These are phyloP conservation scores for Phytophthora boehmeriae DNA, from an alignment of 352 stramenopile genomes.

Conservation along the genomic window DNA sequence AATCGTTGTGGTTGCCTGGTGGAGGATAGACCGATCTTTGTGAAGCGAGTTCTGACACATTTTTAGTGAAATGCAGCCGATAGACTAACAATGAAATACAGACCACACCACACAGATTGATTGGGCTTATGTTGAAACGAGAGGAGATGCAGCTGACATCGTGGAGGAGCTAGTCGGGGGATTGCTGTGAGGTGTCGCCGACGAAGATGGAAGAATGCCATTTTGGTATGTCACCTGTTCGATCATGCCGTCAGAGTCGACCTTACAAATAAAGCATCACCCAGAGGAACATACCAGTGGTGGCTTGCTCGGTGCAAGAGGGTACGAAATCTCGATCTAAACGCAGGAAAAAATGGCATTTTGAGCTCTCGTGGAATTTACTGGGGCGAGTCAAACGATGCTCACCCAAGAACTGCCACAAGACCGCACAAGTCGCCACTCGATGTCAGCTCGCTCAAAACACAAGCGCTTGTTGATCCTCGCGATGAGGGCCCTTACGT, in stretches of 20 bases:
- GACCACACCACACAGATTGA: constrained; percentile 13
- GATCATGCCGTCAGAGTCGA: background rate
- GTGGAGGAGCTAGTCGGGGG: constrained; percentile 2
- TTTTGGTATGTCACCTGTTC: constrained; percentile 36
- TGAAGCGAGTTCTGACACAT: constrained; percentile 20
- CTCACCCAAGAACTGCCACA: constrained; percentile 68
- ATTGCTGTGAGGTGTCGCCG: constrained; percentile 12
- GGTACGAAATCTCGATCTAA: constrained; percentile 73
- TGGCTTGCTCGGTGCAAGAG: constrained; percentile 37
- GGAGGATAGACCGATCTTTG: constrained; percentile 19
- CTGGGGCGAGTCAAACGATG: background rate
- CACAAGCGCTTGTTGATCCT: constrained; percentile 71
- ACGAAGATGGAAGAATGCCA: constrained; percentile 16
- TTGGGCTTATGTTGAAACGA: constrained; percentile 23
- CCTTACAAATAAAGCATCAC: no score
- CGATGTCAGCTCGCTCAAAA: constrained; percentile 57
- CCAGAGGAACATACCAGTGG: constrained; percentile 19
- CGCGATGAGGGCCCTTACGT: constrained; percentile 57
- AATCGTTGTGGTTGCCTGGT: constrained; percentile 16
- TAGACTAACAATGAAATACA: constrained; percentile 44
- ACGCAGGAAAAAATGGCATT: background rate
- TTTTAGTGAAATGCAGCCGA: constrained; percentile 32
- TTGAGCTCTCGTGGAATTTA: background rate
- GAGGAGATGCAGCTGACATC: constrained; percentile 20
- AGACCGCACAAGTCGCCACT: constrained; percentile 63